Conservation (phyloP, 257 asterid species). For the Cruciata laevipes region DNA sequence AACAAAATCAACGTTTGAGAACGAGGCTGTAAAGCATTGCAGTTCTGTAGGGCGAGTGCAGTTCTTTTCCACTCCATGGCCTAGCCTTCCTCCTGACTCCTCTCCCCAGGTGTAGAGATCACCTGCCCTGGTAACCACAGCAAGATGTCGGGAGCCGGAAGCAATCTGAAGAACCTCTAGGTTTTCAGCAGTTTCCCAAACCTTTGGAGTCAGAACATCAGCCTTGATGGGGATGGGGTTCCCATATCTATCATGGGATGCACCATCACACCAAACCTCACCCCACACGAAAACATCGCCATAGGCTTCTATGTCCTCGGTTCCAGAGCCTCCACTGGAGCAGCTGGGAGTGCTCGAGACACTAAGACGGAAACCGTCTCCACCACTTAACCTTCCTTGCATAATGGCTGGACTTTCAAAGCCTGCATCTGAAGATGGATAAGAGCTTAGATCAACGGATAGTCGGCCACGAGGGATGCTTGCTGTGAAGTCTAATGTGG, state of each 20-base stretch:
- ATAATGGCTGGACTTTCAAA: slow-evolving; percentile 53
- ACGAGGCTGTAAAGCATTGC: slow-evolving; percentile 14
- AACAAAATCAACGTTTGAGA: slow-evolving; percentile 62
- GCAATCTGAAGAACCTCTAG: slow-evolving; percentile 82
- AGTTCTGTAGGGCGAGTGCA: slow-evolving; percentile 58
- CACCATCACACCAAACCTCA: slow-evolving; percentile 77
- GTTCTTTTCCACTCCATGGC: slow-evolving; percentile 81
- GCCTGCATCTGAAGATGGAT: slow-evolving; percentile 71
- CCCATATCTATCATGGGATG: slow-evolving; percentile 46
- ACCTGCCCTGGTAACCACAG: slow-evolving; percentile 86
- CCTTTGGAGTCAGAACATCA: slow-evolving; percentile 69
- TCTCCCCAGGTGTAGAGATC: slow-evolving; percentile 97
- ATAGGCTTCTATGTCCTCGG: slow-evolving; percentile 90
- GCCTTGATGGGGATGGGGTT: slow-evolving; percentile 42
- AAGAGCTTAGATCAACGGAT: slow-evolving; percentile 38
- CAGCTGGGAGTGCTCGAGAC: slow-evolving; percentile 94
- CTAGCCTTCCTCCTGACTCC: slow-evolving; percentile 84
- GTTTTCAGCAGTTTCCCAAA: slow-evolving; percentile 69
- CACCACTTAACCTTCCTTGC: slow-evolving; percentile 79
- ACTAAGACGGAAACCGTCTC: slow-evolving; percentile 90
- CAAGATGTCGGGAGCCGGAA: slow-evolving; percentile 83
- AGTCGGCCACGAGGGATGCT: slow-evolving; percentile 44
- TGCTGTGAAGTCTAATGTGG: slow-evolving; percentile 46
- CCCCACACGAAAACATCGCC: slow-evolving; percentile 99
- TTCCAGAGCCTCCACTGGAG: slow-evolving; percentile 83